Percentiles rank a stretch among this genome's conserved stretches.
phyloP scores from a whole-genome alignment of 1,284 basidiomycete species.

The Apiotrichum veenhuisii region DNA sequence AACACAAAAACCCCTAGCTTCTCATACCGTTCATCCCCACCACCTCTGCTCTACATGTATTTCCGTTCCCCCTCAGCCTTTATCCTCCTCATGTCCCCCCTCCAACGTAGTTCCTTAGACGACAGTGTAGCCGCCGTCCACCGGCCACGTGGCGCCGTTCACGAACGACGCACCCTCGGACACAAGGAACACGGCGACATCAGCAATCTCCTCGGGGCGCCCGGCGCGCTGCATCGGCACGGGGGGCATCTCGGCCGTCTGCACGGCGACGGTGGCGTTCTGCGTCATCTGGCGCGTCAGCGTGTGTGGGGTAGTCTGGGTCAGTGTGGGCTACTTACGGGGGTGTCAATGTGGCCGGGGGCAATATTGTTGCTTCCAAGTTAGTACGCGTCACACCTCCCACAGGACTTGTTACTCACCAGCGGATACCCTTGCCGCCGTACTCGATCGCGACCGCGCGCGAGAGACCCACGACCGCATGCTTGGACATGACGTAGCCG shows the following conservation, averaged over 20 bases:
- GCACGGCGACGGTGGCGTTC: slow-evolving; percentile 19
- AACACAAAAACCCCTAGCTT: too few species aligned
- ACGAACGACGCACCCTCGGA: slow-evolving; percentile 32
- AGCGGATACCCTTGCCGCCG: slow-evolving; percentile 8
- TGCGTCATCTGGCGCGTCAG: too few species aligned
- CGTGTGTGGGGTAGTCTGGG: slow-evolving; percentile 24
- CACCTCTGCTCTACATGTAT: too few species aligned
- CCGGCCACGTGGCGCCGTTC: slow-evolving; percentile 22
- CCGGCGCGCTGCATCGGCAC: slow-evolving; percentile 30
- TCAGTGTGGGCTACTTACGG: slow-evolving; percentile 16
- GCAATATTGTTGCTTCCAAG: slow-evolving; percentile 17
- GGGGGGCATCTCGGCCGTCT: slow-evolving; percentile 15
- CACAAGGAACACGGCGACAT: slow-evolving; percentile 28
- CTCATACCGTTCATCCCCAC: too few species aligned
- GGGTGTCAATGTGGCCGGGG: slow-evolving; percentile 14
- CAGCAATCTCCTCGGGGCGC: slow-evolving; percentile 31
- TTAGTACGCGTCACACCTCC: neutral
- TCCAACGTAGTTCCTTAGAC: neutral
- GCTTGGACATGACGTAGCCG: slow-evolving; percentile 19
- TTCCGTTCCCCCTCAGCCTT: too few species aligned
- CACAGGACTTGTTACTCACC: neutral
- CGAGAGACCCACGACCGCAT: slow-evolving; percentile 18
- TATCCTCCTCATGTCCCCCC: too few species aligned
- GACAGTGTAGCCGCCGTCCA: neutral
- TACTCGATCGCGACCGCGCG: slow-evolving; percentile 15